Conservation (phyloP, 176 grass and related monocot genomes). For the Oryza nivara region DNA sequence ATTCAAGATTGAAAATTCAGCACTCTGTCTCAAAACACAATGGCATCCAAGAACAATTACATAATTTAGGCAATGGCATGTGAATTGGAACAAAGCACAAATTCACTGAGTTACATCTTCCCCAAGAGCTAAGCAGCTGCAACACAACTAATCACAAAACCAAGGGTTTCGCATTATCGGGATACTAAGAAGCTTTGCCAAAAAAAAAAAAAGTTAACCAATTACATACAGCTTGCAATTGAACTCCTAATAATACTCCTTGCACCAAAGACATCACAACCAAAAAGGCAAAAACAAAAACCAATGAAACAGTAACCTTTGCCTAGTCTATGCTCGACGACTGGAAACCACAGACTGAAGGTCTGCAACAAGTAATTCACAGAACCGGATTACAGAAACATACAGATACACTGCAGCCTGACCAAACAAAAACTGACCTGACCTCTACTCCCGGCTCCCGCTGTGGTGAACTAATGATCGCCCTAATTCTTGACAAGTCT, state of each 20-base stretch:
- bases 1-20: background rate
- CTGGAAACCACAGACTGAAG: conserved; percentile 11
- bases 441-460: conserved; percentile 11
- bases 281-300: conserved; percentile 15
- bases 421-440: background rate
- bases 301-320: conserved; percentile 3
- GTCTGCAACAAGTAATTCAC: conserved; percentile 9
- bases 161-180: background rate
- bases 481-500: conserved; percentile 1
- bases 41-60: background rate
- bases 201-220: background rate
- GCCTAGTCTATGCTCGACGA: background rate
- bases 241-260: background rate
- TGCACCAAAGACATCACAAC: background rate
- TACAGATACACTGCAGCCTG: background rate
- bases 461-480: background rate
- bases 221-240: background rate
- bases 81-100: background rate
- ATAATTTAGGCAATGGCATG: conserved; percentile 3
- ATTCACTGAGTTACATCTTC: background rate
- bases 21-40: background rate
- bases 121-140: conserved; percentile 9
- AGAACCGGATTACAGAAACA: background rate
- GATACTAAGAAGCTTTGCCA: background rate
- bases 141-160: conserved; percentile 4